Evolutionary conservation across 768 basidiomycete species (phyloP), one percentile per base, ranked within the genome.

Genomic region (Trichaptum fuscoviolaceum): DNA sequence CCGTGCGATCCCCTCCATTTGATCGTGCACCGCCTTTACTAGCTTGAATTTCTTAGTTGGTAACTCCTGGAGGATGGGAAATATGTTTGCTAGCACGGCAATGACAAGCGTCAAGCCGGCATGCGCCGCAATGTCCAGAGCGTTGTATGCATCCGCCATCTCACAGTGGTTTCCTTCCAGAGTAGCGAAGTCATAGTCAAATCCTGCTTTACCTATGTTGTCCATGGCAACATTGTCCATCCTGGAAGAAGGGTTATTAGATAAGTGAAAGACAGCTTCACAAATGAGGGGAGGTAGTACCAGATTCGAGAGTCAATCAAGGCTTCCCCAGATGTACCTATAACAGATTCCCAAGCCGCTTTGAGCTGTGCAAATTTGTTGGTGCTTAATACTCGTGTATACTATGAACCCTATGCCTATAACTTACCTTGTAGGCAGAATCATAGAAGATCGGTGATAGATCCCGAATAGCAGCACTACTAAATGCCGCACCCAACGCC

Each of bases 71-170:
- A 88, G 81, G 57, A 83, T 78, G 1, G 87, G 87, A 27, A 84
- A 81, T 17, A 85, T 73, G 85, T 85, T 87, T 65, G 88, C 87
- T 25, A 88, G 75, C 42, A 87, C 84, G 57, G 85, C 83, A 80
- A 87, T 87, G 69, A 87, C 87, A 71, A 87, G 87, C 3, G 85
- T 85, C 61, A 83, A 81, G 23, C 42, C 42, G 42, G 79, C 84
- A 71, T 86, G 82, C 71, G 87, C 82, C 61, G 82, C 83, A 72
- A 87, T 87, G 23, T 85, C 87, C 26, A 88, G 75, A 30, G 82
- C 81, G 69, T 88, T 85, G 58, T 88, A 74, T 8, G 85, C 78
- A 67, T 83, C 80, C 24, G 84, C 80, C 20, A 86, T 77, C 1
- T 76, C 68, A 1, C 82, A 76, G 30, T 71, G 72, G 65, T 82